Conservation (phyloP, 352 stramenopile genomes). For the Globisporangium cederbergense region DNA sequence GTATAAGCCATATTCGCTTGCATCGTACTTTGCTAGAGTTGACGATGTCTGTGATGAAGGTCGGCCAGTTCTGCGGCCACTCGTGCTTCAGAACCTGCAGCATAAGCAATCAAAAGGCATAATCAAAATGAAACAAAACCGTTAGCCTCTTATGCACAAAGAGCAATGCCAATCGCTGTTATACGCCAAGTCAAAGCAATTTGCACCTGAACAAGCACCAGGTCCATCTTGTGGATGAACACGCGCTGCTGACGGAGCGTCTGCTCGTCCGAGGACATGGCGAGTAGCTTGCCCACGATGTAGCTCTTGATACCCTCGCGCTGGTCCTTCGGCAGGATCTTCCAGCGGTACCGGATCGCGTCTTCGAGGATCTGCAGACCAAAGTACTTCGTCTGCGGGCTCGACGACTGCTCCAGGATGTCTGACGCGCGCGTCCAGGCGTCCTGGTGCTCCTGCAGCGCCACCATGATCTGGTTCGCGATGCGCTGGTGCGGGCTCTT, state of each 20-base stretch:
- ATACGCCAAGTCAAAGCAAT: not conserved
- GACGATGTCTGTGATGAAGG: conserved; percentile 97
- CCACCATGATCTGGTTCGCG: conserved; percentile 93
- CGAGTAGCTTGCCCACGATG: conserved; percentile 96
- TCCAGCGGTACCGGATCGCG: conserved; percentile 96
- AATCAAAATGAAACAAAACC: not conserved
- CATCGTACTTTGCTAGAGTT: conserved; percentile 84
- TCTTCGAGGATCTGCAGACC: conserved; percentile 96
- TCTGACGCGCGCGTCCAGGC: conserved; percentile 92
- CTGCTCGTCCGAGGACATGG: conserved; percentile 88
- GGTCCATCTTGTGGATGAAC: conserved; percentile 95
- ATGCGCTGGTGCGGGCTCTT: conserved; percentile 90
- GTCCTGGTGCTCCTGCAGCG: conserved; percentile 91
- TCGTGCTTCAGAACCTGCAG: conserved; percentile 99
- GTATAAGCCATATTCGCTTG: not conserved
- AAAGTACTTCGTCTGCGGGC: conserved; percentile 91
- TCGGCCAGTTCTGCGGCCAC: conserved; percentile 99
- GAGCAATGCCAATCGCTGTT: not conserved
- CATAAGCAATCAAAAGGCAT: not conserved
- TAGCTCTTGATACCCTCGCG: conserved; percentile 98
- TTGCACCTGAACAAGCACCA: conserved; percentile 90
- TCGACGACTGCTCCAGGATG: conserved; percentile 94
- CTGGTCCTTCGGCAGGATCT: conserved; percentile 95
- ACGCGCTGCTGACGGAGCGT: conserved; percentile 88
- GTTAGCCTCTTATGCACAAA: not conserved